phyloP scores from a whole-genome alignment of 1,284 basidiomycete genomes.

The Gymnopus androsaceus region DNA sequence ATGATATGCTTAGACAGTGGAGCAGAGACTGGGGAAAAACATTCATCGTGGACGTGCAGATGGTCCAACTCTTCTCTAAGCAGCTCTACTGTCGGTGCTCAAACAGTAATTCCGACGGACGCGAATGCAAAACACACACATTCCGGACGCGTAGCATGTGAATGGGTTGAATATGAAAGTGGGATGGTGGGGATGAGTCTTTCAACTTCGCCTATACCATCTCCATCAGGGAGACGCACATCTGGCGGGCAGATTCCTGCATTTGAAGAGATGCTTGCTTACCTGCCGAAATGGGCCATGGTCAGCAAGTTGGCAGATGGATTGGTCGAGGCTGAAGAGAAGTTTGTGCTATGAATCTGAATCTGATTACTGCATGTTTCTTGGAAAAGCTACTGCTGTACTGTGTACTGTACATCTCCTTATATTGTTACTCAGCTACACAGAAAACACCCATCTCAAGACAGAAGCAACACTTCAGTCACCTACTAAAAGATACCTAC shows the following conservation, averaged over 20 bases:
- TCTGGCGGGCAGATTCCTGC: conserved; percentile 61
- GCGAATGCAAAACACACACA: background rate
- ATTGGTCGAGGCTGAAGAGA: conserved; percentile 58
- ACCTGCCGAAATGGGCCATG: conserved; percentile 69
- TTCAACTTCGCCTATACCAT: background rate
- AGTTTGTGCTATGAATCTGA: conserved; percentile 46
- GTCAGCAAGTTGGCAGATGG: conserved; percentile 61
- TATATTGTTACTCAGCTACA: too few relatives aligned
- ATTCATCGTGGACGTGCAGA: conserved; percentile 57
- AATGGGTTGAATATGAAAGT: conserved; percentile 71
- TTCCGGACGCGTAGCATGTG: conserved; percentile 61
- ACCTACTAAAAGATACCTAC: too few relatives aligned
- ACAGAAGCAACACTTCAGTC: too few relatives aligned
- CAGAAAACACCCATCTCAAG: too few relatives aligned
- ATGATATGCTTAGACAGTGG: conserved; percentile 57
- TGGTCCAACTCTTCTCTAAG: conserved; percentile 31
- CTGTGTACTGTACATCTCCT: too few relatives aligned
- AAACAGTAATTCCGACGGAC: background rate
- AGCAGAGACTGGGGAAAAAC: conserved; percentile 65
- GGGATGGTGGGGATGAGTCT: conserved; percentile 48
- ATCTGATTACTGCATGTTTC: too few relatives aligned
- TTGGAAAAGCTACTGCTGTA: too few relatives aligned
- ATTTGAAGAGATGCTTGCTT: conserved; percentile 65
- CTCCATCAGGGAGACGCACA: background rate
- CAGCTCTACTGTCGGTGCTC: background rate